These are phyloP conservation scores for Coemansia sp. DNA, from an alignment of 192 early-diverging fungal genomes.

Conservation along the genomic window DNA sequence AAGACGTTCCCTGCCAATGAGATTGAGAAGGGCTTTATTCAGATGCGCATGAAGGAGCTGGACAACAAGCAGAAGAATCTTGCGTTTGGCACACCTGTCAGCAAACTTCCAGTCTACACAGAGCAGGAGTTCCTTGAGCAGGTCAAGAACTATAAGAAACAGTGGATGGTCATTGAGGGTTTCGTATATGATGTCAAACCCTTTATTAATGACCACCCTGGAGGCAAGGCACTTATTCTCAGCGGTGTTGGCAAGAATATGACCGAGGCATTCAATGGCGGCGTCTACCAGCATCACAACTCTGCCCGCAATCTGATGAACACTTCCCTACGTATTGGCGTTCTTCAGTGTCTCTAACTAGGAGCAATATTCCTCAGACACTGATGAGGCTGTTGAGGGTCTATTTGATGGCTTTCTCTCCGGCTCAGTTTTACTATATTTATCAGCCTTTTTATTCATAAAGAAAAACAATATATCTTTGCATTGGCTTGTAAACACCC, in stretches of 20 bases:
- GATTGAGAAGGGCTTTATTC: conserved; percentile 71
- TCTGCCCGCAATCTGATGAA: conserved; percentile 79
- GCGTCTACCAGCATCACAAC: conserved; percentile 87
- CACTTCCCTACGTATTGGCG: conserved; percentile 51
- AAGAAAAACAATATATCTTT: no score
- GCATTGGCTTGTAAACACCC: no score
- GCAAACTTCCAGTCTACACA: conserved; percentile 67
- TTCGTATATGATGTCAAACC: conserved; percentile 77
- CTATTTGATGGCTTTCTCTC: neutral
- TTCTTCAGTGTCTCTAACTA: conserved; percentile 40
- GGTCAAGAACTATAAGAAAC: conserved; percentile 67
- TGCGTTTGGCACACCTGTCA: conserved; percentile 72
- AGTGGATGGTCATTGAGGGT: conserved; percentile 83
- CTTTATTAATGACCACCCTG: conserved; percentile 89
- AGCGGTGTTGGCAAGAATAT: conserved; percentile 81
- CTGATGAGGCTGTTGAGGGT: neutral
- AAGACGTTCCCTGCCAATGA: conserved; percentile 80
- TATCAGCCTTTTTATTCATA: no score
- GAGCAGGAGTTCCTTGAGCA: conserved; percentile 65
- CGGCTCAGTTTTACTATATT: no score
- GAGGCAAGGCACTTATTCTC: conserved; percentile 72
- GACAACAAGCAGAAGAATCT: conserved; percentile 60
- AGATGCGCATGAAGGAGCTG: conserved; percentile 82
- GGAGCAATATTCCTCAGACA: neutral
- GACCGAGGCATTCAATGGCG: conserved; percentile 86